A percentile compares a stretch with the other conserved stretches of the same genome.
phyloP scores from a whole-genome alignment of 768 basidiomycete genomes.

The Leucosporidium yakuticum region DNA sequence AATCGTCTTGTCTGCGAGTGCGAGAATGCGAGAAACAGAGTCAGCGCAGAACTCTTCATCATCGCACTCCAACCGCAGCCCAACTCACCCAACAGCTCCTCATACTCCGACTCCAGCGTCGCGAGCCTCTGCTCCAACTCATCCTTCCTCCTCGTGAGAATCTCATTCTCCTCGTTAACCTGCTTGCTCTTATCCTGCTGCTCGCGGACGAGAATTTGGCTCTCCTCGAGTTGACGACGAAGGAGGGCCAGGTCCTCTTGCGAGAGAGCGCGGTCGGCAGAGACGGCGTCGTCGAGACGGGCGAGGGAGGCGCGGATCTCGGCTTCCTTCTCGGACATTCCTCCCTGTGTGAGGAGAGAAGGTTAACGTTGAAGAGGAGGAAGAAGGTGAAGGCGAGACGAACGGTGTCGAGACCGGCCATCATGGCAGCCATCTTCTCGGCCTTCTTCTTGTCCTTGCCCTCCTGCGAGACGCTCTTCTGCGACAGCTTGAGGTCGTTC shows the following conservation, averaged over 20 bases:
- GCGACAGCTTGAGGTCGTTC: slow-evolving; percentile 67
- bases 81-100: slow-evolving; percentile 80
- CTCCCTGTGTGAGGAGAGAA: slow-evolving; percentile 54
- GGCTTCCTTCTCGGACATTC: slow-evolving; percentile 92
- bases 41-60: too few species aligned
- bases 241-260: slow-evolving; percentile 74
- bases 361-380: neutral
- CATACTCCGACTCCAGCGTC: slow-evolving; percentile 85
- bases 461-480: slow-evolving; percentile 79
- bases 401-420: slow-evolving; percentile 96
- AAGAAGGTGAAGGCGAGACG: slow-evolving; percentile 49
- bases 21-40: slow-evolving; percentile 10
- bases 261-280: slow-evolving; percentile 54
- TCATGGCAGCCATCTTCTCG: slow-evolving; percentile 99
- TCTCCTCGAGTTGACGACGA: slow-evolving; percentile 79
- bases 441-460: slow-evolving; percentile 99
- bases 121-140: slow-evolving; percentile 78
- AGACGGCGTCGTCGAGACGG: slow-evolving; percentile 68
- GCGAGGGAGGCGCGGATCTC: slow-evolving; percentile 75
- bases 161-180: slow-evolving; percentile 86
- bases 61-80: neutral
- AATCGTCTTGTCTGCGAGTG: slow-evolving; percentile 72
- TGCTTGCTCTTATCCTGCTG: slow-evolving; percentile 82
- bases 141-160: slow-evolving; percentile 69
- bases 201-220: slow-evolving; percentile 76